Evolutionary conservation across 176 grass and related monocot species (phyloP).

Genomic region (Aechmea fasciata): DNA sequence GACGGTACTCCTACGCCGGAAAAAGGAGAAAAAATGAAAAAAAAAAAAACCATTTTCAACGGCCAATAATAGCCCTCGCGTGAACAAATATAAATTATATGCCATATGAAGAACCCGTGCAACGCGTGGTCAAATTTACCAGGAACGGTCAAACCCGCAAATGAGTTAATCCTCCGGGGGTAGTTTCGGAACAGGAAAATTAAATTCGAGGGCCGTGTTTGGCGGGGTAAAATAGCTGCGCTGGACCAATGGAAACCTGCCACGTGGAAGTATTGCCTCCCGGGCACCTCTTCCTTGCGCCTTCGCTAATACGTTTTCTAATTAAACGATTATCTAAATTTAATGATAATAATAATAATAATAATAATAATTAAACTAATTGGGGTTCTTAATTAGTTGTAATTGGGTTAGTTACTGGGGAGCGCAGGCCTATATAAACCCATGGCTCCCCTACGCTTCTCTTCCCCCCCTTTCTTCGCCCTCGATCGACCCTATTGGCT

Average conservation of each 20-base stretch:
- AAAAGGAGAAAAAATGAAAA: not conserved
- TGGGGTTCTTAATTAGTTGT: not conserved
- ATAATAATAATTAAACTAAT: conserved; percentile 4
- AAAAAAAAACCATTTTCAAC: not conserved
- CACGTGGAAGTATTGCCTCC: not conserved
- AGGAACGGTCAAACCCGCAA: no score
- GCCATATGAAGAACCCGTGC: no score
- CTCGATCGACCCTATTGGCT: conserved; percentile 1
- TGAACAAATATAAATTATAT: no score
- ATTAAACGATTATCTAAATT: not conserved
- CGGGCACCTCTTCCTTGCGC: not conserved
- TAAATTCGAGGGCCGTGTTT: no score
- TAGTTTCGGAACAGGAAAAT: no score
- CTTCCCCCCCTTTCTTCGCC: conserved; percentile 44
- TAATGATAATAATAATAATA: no score
- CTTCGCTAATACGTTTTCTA: not conserved
- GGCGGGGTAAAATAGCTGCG: no score
- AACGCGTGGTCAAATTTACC: no score
- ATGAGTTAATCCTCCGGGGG: no score
- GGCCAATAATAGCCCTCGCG: no score
- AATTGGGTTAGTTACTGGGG: conserved; percentile 7
- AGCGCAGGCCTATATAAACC: conserved; percentile 57
- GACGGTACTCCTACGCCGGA: not conserved
- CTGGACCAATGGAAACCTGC: not conserved
- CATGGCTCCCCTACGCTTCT: conserved; percentile 14